Base-by-base conservation (phyloP, 306 rosid species). In the Calophaca sinica region DNA sequence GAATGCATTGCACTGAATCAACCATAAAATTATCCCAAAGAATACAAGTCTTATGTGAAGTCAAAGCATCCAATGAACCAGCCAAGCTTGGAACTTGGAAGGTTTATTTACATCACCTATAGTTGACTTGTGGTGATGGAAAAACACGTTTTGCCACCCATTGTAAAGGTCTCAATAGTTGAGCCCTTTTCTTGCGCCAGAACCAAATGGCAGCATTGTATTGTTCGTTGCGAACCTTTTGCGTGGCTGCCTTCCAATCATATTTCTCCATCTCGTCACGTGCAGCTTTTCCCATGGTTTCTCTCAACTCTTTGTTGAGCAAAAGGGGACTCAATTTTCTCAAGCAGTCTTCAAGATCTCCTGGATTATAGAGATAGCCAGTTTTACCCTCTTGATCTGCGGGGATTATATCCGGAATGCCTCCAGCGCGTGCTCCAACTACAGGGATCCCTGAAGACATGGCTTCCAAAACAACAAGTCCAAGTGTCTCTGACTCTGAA, bases 371-470 rank as follows among this genome's bases (percentile, higher is more conserved):
- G 26, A 92, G 97, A 87, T 82, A 88, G 41, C 99, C 88, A 0
- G 87, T 92, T 86, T 83, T 90, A 14, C 99, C 98, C 7, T 96
- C 96, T 80, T 85, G 92, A 14, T 96, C 99, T 0, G 83, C 77
- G 3, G 98, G 97, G 63, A 96, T 92, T 70, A 96, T 96, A 13
- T 96, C 99, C 0, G 97, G 99, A 73, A 96, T 80, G 59, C 99
- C 99, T 15, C 99, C 99, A 0, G 99, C 98, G 5, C 98, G 96
- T 44, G 89, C 99, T 20, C 87, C 99, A 13, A 96, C 96, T 51
- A 96, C 99, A 0, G 99, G 97, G 53, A 96, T 80, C 29, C 99
- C 99, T 2, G 99, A 96, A 72, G 99, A 90, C 97, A 96, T 90
- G 29, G 99, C 93, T 81, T 96, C 99, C 81, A 96, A 83, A 14